phyloP scores from a whole-genome alignment of 2,329 filamentous ascomycete species.

The Sclerotinia minor region DNA sequence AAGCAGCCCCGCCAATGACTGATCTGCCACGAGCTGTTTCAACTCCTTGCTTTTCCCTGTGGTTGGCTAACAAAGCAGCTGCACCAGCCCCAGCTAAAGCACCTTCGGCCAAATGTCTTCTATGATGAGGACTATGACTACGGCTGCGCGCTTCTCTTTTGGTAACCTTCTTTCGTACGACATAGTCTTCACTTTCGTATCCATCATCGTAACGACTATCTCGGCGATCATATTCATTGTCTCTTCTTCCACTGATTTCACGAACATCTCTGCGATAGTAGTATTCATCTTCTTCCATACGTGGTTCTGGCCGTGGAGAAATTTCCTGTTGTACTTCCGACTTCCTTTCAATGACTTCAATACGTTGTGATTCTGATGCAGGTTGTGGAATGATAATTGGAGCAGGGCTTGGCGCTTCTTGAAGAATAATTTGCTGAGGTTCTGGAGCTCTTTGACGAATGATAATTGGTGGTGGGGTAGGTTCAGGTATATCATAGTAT shows the following conservation, averaged over 20 bases:
- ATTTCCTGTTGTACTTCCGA: constrained; percentile 34
- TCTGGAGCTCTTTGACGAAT: constrained; percentile 58
- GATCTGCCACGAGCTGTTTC: constrained; percentile 35
- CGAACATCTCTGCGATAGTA: constrained; percentile 43
- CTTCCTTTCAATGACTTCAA: constrained; percentile 35
- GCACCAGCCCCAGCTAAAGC: constrained; percentile 63
- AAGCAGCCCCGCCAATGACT: constrained; percentile 55
- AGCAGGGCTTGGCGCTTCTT: constrained; percentile 55
- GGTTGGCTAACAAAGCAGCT: constrained; percentile 58
- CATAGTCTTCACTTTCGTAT: constrained; percentile 49
- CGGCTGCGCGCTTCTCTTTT: constrained; percentile 51
- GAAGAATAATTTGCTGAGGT: constrained; percentile 60
- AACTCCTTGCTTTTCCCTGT: constrained; percentile 47
- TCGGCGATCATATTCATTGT: constrained; percentile 45
- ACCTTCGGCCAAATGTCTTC: constrained; percentile 62
- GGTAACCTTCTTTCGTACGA: constrained; percentile 44
- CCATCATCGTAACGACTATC: constrained; percentile 44
- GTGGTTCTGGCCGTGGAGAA: constrained; percentile 33
- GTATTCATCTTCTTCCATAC: constrained; percentile 41
- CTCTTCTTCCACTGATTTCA: constrained; percentile 32
- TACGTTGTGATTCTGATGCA: constrained; percentile 32
- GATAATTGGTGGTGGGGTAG: constrained; percentile 53
- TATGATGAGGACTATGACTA: constrained; percentile 54
- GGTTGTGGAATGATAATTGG: constrained; percentile 48
- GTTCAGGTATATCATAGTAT: constrained; percentile 57